Base-by-base conservation (phyloP, 1,284 basidiomycete genomes). In the Coriolopsis trogii region DNA sequence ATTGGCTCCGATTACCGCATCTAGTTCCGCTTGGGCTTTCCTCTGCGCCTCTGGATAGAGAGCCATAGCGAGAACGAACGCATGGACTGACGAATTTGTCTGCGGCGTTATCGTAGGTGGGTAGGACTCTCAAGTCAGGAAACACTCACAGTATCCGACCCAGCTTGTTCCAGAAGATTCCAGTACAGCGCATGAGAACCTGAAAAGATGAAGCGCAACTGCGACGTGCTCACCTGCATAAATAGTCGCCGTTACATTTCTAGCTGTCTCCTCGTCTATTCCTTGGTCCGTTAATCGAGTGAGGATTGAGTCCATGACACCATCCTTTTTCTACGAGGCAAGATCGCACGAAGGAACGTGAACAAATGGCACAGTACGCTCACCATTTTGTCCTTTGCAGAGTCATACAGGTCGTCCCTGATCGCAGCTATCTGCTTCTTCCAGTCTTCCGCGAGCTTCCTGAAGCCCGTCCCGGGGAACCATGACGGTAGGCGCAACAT, bases 21-120 rank as follows among this genome's bases (percentile, higher is more conserved):
- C 70, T 20, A 73, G 51, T 42, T 73, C 69, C 8, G 52, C 58
- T 40, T 70, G 70, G 1, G 69, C 70, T 24, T 59, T 60, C 12
- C 46, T 44, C 41, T 67, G 67, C 2, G 61, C 58, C 7, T 68
- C 61, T 2, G 68, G 71, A 38, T 64, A 51, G 16, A 63, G 55
- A 1, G 67, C 58, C 66, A 70, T 66, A 1, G 64, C 67, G 15
- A 70, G 47, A 15, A 72, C 44, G 40, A 69, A 68, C 0, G 58
- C 47, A 13, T 53, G 49, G 0, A 54, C 31, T 2, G 53, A 26
- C 1, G 58, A 25, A 24, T 53, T 46, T 7, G 60, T 53, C 60
- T 60, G 42, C 16, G 20, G 15, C n/a, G 26, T 23, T 1, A n/a
- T 24, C 21, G 16, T 8, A 15, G 2, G 37, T 31, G 6, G 24